A percentile compares a stretch with the other conserved stretches of the same genome.
phyloP scores from a whole-genome alignment of 495 filamentous ascomycete species.

The Penicillium samsonianum region DNA sequence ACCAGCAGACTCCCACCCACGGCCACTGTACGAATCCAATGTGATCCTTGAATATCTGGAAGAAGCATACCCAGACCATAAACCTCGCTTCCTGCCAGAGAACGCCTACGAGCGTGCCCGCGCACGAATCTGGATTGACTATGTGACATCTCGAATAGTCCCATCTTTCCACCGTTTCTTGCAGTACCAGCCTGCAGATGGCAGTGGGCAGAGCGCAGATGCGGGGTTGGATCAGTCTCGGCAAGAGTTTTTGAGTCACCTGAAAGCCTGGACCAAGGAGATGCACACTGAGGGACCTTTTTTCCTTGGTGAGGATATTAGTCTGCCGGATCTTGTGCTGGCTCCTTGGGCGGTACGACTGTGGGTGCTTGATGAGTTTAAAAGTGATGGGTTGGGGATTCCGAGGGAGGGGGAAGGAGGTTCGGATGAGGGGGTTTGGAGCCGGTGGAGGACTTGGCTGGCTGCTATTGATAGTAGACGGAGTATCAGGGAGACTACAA shows the following conservation, averaged over 20 bases:
- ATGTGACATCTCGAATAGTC: conserved; percentile 61
- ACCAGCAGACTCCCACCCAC: conserved; percentile 27
- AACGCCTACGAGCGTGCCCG: conserved; percentile 60
- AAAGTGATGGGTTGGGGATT: conserved; percentile 62
- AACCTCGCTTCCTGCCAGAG: conserved; percentile 50
- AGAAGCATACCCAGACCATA: conserved; percentile 57
- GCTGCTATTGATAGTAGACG: conserved; percentile 53
- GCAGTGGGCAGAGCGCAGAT: conserved; percentile 13
- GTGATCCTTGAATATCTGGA: conserved; percentile 72
- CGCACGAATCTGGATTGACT: conserved; percentile 69
- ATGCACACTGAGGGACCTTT: conserved; percentile 62
- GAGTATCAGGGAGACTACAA: conserved; percentile 63
- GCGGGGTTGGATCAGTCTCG: conserved; percentile 44
- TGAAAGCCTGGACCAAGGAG: conserved; percentile 58
- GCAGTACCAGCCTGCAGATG: conserved; percentile 53
- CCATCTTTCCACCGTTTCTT: conserved; percentile 65
- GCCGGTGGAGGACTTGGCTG: conserved; percentile 62
- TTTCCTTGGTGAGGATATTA: conserved; percentile 59
- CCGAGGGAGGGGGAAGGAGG: conserved; percentile 51
- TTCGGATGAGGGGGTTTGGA: conserved; percentile 56
- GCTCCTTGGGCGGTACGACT: conserved; percentile 68
- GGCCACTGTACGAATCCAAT: conserved; percentile 64
- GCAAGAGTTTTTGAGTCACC: conserved; percentile 48
- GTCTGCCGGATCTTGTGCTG: conserved; percentile 62
- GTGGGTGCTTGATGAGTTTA: conserved; percentile 72